A percentile compares a stretch with the other conserved stretches of the same genome.
These are phyloP conservation scores for Aegilops umbellulata DNA, from an alignment of 176 grass and related monocot species.

Conservation along the genomic window DNA sequence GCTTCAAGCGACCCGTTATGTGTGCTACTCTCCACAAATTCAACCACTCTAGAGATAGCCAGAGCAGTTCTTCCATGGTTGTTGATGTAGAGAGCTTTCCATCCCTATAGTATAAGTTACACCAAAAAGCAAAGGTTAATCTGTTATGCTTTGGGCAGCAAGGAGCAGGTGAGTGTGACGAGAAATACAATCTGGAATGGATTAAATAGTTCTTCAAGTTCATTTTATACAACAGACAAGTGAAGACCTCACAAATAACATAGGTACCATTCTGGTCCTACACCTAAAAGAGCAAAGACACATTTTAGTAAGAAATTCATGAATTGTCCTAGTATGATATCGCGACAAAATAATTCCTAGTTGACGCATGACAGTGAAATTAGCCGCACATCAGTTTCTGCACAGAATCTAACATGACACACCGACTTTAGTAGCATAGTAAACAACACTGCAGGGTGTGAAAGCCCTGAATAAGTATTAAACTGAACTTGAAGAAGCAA, in stretches of 20 bases:
- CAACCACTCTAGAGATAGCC: conserved; percentile 46
- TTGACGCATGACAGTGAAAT: not conserved
- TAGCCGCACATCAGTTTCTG: not conserved
- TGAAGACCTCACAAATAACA: not conserved
- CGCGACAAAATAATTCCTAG: not conserved
- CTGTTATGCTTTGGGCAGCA: not conserved
- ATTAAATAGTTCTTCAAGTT: not conserved
- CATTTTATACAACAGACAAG: not conserved
- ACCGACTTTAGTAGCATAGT: not conserved
- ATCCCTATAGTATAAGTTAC: conserved; percentile 41
- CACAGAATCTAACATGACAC: not conserved
- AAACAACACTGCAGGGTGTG: not conserved
- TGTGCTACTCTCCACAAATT: conserved; percentile 44
- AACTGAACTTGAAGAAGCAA: not conserved
- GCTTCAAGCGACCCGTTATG: conserved; percentile 58
- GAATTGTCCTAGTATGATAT: not conserved
- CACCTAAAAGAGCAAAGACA: not conserved
- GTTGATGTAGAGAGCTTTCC: conserved; percentile 52
- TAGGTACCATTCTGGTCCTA: not conserved
- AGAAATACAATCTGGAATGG: not conserved
- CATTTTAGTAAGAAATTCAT: not conserved
- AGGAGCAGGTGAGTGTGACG: not conserved
- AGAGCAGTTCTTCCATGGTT: conserved; percentile 47
- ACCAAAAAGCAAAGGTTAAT: conserved; percentile 15
- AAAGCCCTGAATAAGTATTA: not conserved